Percentiles rank a stretch among this genome's conserved stretches.
These are phyloP conservation scores for Talaromyces stipitatus DNA, from an alignment of 495 filamentous ascomycete species.

Conservation along the genomic window DNA sequence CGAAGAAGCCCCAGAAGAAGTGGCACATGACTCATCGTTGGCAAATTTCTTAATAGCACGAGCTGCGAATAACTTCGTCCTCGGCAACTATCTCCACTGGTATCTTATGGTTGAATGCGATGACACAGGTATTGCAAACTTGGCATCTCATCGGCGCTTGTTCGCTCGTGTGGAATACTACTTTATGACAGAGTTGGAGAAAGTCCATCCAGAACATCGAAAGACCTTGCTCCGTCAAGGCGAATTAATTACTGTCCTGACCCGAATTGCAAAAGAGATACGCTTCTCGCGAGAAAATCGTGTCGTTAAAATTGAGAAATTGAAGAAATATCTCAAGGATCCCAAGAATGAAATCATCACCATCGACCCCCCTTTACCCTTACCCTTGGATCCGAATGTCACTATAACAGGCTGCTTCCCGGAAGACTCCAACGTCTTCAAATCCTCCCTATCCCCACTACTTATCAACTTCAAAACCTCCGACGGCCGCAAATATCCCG, in stretches of 20 bases:
- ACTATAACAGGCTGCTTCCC: constrained; percentile 70
- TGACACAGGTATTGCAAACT: constrained; percentile 65
- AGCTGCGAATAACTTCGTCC: constrained; percentile 74
- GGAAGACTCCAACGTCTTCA: constrained; percentile 87
- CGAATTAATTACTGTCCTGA: constrained; percentile 78
- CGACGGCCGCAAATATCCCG: constrained; percentile 68
- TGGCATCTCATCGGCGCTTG: constrained; percentile 65
- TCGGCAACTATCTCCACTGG: constrained; percentile 96
- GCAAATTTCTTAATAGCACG: constrained; percentile 83
- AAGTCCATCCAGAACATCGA: constrained; percentile 52
- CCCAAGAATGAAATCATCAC: constrained; percentile 76
- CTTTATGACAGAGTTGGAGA: constrained; percentile 79
- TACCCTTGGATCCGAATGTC: constrained; percentile 83
- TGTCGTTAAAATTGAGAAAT: constrained; percentile 66
- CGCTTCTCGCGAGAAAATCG: constrained; percentile 73
- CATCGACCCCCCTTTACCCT: constrained; percentile 79
- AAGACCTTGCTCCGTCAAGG: constrained; percentile 78
- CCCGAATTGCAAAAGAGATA: constrained; percentile 84
- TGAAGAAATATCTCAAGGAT: constrained; percentile 78
- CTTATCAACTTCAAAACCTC: constrained; percentile 84
- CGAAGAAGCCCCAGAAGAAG: constrained; percentile 49
- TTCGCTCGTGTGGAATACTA: constrained; percentile 90
- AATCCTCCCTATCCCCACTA: constrained; percentile 84
- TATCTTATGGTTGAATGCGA: constrained; percentile 97
- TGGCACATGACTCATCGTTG: constrained; percentile 74